Conservation (phyloP, 306 rosid species). For the barrel medic (Medicago truncatula) region MtrunA17r5.0-ANR NC_053045.1:44468501-44469000, state of each 20-base stretch:
- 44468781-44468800: conserved; percentile 23
- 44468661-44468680: not conserved
- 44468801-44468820: not conserved
- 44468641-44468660: too few relatives aligned
- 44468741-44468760: conserved; percentile 5
- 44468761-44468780: conserved; percentile 24
- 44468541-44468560: too few relatives aligned
- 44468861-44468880: conserved; percentile 83
- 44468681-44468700: conserved; percentile 27
- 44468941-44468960: conserved; percentile 82
- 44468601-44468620: too few relatives aligned
- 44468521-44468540: too few relatives aligned
- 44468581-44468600: too few relatives aligned
- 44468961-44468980: conserved; percentile 91
- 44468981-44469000: conserved; percentile 68
- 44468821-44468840: conserved; percentile 11
- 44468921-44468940: conserved; percentile 85
- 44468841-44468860: conserved; percentile 51
- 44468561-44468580: too few relatives aligned
- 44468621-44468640: too few relatives aligned
- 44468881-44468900: conserved; percentile 87
- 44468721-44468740: conserved; percentile 20
- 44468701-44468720: conserved; percentile 17
- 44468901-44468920: conserved; percentile 90
- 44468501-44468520: too few relatives aligned